phyloP scores from a whole-genome alignment of 495 filamentous ascomycete species.

The Penicillium canescens region DNA sequence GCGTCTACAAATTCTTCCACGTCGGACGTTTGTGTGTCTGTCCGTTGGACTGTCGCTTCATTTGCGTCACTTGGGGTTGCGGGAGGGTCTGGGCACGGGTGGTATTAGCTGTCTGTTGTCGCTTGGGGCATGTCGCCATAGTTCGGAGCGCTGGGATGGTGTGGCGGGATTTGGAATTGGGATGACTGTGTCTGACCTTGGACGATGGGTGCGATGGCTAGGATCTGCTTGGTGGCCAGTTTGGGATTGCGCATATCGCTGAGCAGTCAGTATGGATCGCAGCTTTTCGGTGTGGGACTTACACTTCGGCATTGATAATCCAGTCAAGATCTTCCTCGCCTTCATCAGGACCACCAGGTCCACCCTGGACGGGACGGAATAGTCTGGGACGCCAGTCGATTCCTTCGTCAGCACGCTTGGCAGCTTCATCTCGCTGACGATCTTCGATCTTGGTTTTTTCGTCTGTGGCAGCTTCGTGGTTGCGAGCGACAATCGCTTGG shows the following conservation, averaged over 20 bases:
- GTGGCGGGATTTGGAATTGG: slow-evolving; percentile 45
- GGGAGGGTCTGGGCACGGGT: slow-evolving; percentile 7
- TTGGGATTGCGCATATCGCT: slow-evolving; percentile 71
- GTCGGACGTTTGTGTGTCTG: slow-evolving; percentile 49
- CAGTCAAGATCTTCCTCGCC: slow-evolving; percentile 90
- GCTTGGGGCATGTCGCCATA: slow-evolving; percentile 1
- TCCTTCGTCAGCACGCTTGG: slow-evolving; percentile 74
- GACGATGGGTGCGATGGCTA: slow-evolving; percentile 83
- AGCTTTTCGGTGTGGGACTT: slow-evolving; percentile 30
- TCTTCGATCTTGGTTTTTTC: slow-evolving; percentile 96
- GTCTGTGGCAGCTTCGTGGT: slow-evolving; percentile 88
- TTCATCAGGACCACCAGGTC: slow-evolving; percentile 71
- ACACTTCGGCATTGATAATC: slow-evolving; percentile 91
- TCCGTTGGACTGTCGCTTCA: slow-evolving; percentile 36
- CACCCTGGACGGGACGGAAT: slow-evolving; percentile 74
- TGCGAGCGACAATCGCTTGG: slow-evolving; percentile 73
- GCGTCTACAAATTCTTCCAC: slow-evolving; percentile 64
- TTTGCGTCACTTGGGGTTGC: slow-evolving; percentile 9
- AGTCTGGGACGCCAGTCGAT: slow-evolving; percentile 87
- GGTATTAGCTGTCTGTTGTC: slow-evolving; percentile 27
- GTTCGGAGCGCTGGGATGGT: slow-evolving; percentile 14
- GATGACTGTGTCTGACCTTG: slow-evolving; percentile 60
- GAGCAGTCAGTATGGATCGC: slow-evolving; percentile 9
- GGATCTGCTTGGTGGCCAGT: slow-evolving; percentile 79
- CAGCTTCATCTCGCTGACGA: slow-evolving; percentile 83